A percentile compares a stretch with the other conserved stretches of the same genome.
Evolutionary conservation across 495 filamentous ascomycete genomes (phyloP).

Genomic region (Xylaria flabelliformis): DNA sequence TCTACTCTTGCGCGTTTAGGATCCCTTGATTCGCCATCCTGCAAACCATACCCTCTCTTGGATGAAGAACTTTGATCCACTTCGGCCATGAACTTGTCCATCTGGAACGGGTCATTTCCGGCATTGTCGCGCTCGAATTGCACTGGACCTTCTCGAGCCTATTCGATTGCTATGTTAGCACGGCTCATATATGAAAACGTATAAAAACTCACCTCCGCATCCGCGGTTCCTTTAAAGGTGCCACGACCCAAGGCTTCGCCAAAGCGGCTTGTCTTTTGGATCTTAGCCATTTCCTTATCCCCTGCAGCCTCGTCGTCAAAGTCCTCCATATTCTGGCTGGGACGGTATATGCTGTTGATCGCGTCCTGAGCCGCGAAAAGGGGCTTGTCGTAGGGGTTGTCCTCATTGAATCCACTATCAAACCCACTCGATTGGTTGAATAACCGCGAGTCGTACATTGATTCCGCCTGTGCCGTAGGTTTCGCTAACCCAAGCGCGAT

Average conservation of each 20-base stretch:
- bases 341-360: constrained; percentile 92
- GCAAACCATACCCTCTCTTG: constrained; percentile 84
- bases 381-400: constrained; percentile 96
- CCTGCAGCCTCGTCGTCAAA: constrained; percentile 80
- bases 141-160: constrained; percentile 89
- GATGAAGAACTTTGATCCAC: constrained; percentile 66
- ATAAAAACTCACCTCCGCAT: constrained; percentile 73
- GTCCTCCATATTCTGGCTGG: constrained; percentile 71
- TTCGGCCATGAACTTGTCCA: constrained; percentile 89
- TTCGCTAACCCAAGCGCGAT: constrained; percentile 95
- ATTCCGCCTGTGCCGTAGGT: constrained; percentile 84
- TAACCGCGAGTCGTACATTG: constrained; percentile 95
- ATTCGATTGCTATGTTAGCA: constrained; percentile 33
- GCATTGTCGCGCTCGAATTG: constrained; percentile 92
- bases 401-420: constrained; percentile 91
- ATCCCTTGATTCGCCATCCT: constrained; percentile 71
- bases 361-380: constrained; percentile 97
- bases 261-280: constrained; percentile 82
- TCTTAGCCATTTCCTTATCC: constrained; percentile 82
- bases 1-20: constrained; percentile 83
- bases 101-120: constrained; percentile 81
- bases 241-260: constrained; percentile 84
- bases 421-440: constrained; percentile 96
- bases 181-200: constrained; percentile 33
- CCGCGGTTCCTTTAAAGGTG: constrained; percentile 87